phyloP scores from a whole-genome alignment of 2,329 filamentous ascomycete genomes.

The Aureobasidium sp. region DNA sequence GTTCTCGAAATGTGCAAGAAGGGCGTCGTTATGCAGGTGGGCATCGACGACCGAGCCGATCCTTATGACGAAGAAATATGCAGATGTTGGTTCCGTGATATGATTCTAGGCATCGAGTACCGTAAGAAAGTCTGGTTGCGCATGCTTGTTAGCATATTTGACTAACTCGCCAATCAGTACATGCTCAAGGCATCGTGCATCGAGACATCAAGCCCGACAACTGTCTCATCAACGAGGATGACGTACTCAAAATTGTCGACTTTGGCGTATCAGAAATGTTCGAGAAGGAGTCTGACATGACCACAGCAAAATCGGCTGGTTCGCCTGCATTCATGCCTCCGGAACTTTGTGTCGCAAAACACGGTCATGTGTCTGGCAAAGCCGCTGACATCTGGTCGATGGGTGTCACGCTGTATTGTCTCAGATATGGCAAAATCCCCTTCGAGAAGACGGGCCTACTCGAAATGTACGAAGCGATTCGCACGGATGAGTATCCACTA shows the following conservation, averaged over 20 bases:
- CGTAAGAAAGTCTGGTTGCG: conserved; percentile 44
- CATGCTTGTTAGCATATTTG: not conserved
- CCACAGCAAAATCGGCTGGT: conserved; percentile 83
- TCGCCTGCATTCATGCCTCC: conserved; percentile 92
- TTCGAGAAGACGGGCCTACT: conserved; percentile 73
- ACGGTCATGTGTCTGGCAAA: conserved; percentile 78
- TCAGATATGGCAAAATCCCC: conserved; percentile 80
- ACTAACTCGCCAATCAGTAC: conserved; percentile 47
- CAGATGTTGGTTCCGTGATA: conserved; percentile 86
- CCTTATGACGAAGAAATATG: conserved; percentile 79
- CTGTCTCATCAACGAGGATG: conserved; percentile 77
- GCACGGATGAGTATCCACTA: conserved; percentile 56
- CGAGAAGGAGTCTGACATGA: conserved; percentile 78
- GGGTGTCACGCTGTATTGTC: conserved; percentile 89
- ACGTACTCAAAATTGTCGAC: conserved; percentile 94
- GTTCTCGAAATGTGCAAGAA: conserved; percentile 99
- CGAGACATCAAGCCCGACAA: conserved; percentile 98
- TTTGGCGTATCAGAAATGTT: conserved; percentile 99
- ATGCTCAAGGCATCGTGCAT: conserved; percentile 90
- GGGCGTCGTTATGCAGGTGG: conserved; percentile 93
- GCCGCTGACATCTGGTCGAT: conserved; percentile 98
- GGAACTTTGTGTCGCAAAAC: conserved; percentile 78
- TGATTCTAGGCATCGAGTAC: conserved; percentile 93
- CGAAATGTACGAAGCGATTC: conserved; percentile 85
- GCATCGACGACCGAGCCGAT: conserved; percentile 70